Base-by-base conservation (phyloP, 768 basidiomycete species). In the Amanita rubescens region DNA sequence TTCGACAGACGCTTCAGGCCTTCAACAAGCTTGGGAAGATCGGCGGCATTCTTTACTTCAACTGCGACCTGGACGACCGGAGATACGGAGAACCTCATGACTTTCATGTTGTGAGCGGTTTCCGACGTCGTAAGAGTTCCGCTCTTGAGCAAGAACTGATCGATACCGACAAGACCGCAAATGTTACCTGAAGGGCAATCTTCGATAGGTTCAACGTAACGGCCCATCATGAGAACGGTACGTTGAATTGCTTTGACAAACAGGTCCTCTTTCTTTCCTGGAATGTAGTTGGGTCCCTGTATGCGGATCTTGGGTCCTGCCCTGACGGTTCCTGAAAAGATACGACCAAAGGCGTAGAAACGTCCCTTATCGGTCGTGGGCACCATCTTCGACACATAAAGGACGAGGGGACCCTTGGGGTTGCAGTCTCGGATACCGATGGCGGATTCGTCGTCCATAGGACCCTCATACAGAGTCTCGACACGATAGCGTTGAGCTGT, bases 341-440 rank as follows among this genome's bases (percentile, higher is more conserved):
- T 87, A 81, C 96, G 96, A 73, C 96, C 96, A 72, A 99, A 99
- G 57, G 96, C 96, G 73, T 98, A 98, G 89, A 98, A 99, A 57
- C 96, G 94, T 65, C 96, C 96, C 76, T 98, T 98, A 73, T 99
- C 96, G 62, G 96, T 96, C 38, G 96, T 97, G 58, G 96, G 96
- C 64, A 98, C 96, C 96, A 99, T 98, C 85, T 98, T 98, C 61
- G 96, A 98, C 75, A 99, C 79, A 74, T 99, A 99, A 59, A 95
- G 82, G 67, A 98, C 94, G 58, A 99, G 87, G 59, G 96, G 96
- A 49, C 85, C 96, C 42, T 85, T 87, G 69, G 96, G 88, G 74
- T 98, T 91, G 69, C 96, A 99, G 70, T 98, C 94, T 50, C 96
- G 86, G 77, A 99, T 94, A 75, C 84, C 91, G 61, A 98, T 92